Percentiles rank a stretch among this genome's conserved stretches.
These are phyloP conservation scores for Parathielavia appendiculata DNA, from an alignment of 495 filamentous ascomycete genomes.

Conservation along the genomic window DNA sequence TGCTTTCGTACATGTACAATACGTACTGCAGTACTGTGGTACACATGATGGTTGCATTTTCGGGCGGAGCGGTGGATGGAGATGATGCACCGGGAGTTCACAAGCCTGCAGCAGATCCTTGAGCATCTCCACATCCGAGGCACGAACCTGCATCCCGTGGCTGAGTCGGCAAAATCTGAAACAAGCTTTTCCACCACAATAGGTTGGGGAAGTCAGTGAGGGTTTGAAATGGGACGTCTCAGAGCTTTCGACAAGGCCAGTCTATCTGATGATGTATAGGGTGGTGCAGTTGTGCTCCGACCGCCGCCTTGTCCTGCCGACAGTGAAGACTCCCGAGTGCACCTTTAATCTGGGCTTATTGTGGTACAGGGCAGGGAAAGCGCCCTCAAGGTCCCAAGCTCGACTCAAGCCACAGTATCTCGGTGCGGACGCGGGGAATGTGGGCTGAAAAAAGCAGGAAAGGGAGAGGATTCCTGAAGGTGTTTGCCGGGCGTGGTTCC, in stretches of 20 bases:
- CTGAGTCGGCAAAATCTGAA: constrained; percentile 8
- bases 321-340: too few relatives aligned
- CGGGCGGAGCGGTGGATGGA: background rate
- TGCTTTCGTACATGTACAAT: too few relatives aligned
- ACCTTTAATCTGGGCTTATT: too few relatives aligned
- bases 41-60: background rate
- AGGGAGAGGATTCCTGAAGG: background rate
- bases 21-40: too few relatives aligned
- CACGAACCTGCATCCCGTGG: background rate
- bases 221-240: too few relatives aligned
- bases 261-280: too few relatives aligned
- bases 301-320: too few relatives aligned
- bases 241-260: too few relatives aligned
- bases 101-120: constrained; percentile 1
- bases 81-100: background rate
- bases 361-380: constrained; percentile 16
- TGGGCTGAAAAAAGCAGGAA: background rate
- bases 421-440: background rate
- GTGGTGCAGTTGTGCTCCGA: too few relatives aligned
- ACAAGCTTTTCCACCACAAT: background rate
- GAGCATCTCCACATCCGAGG: background rate
- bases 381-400: background rate
- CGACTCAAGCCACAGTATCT: background rate
- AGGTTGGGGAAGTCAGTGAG: background rate
- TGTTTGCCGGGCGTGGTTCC: background rate